Evolutionary conservation across 139 green algal species (phyloP), one percentile per base, ranked within the genome.

Genomic region (Gonium pectorale): DNA sequence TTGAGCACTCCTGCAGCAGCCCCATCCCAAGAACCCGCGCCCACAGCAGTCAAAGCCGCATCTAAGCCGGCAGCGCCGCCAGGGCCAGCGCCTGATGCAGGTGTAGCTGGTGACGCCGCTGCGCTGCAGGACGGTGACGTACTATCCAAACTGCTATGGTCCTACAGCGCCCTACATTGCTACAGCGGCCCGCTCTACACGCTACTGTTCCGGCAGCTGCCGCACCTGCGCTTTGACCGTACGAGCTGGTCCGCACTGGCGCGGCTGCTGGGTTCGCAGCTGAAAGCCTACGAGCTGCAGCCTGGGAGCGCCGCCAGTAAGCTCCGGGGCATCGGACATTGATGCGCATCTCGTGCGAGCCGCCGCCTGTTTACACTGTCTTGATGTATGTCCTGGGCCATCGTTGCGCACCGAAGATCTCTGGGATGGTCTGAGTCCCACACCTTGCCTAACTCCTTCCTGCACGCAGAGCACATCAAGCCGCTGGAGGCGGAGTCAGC

Each of bases 131-230:
- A 85, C 29, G 46, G 49, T 3, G 79, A 85, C 35, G 66, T 77
- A 3, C 35, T 85, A 35, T 67, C 79, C 19, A 85, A 85, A 51
- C 21, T 85, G 35, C 63, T 85, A 26, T 85, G 64, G 64, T 56
- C 46, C 8, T 85, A 37, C 26, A 49, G 56, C 46, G 46, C 38
- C 26, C 79, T 85, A 24, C 46, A 75, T 37, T 67, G 49, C 79
- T 85, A 85, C 63, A 85, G 64, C 79, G 67, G 7, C 40, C 37
- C 63, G 43, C 79, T 85, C 8, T 67, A 68, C 64, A 68, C 64
- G 15, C 54, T 85, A 49, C 79, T 85, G 59, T 85, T 85, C 46
- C 63, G 79, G 64, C 46, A 68, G 64, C 64, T 85, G 64, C 79
- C 67, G 64, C 63, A 49, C 31, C 44, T 85, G 46, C 46, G 43